Evolutionary conservation across 2,329 filamentous ascomycete species (phyloP).

Genomic region (Ophiostoma himal-ulmi): DNA sequence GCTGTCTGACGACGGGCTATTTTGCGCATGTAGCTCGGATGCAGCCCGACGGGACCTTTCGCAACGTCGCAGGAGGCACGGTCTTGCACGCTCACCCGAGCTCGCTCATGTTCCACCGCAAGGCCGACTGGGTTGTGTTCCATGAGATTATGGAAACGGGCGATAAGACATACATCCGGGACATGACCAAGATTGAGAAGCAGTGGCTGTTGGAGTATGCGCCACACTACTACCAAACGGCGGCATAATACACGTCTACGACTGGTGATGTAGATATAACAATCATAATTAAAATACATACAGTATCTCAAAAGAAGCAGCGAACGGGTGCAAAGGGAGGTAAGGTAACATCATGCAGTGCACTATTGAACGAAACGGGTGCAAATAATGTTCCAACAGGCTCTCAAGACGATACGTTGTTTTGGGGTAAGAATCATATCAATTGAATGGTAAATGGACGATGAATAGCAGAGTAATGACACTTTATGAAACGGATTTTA

Average conservation of each 20-base stretch:
- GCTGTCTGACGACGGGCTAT: constrained; percentile 83
- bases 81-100: constrained; percentile 83
- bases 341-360: not conserved
- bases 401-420: not conserved
- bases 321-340: not conserved
- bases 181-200: constrained; percentile 91
- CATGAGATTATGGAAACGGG: constrained; percentile 88
- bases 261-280: not conserved
- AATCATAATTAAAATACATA: not conserved
- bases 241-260: not conserved
- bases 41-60: constrained; percentile 87
- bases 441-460: too few relatives aligned
- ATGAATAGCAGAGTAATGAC: not conserved
- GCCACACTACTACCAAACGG: constrained; percentile 65
- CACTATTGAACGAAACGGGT: not conserved
- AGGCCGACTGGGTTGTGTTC: constrained; percentile 94
- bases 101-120: constrained; percentile 91
- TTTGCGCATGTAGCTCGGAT: constrained; percentile 92
- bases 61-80: constrained; percentile 72
- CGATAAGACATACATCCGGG: constrained; percentile 81
- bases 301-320: not conserved
- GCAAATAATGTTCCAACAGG: not conserved
- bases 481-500: not conserved
- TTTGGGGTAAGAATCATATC: not conserved
- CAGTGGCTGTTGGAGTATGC: constrained; percentile 88